Evolutionary conservation across 345 rosid genomes (phyloP).

Genomic region (Punica granatum): DNA sequence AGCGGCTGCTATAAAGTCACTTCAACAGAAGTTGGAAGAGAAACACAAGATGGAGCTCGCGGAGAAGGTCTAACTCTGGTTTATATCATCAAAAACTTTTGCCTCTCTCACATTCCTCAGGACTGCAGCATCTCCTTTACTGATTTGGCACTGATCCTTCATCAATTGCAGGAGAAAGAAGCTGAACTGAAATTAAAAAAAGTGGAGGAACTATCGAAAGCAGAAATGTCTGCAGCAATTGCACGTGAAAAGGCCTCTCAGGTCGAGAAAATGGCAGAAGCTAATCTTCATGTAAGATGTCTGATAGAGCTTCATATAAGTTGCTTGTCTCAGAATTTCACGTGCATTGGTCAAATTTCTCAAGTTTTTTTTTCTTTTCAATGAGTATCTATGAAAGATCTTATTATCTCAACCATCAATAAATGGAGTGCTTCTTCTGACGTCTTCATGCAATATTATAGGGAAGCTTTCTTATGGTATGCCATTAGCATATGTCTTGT

Average conservation of each 20-base stretch:
- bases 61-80: slow-evolving; percentile 49
- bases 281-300: slow-evolving; percentile 68
- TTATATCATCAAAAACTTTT: slow-evolving; percentile 4
- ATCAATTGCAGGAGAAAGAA: slow-evolving; percentile 62
- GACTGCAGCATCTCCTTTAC: neutral
- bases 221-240: slow-evolving; percentile 63
- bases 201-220: slow-evolving; percentile 68
- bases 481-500: neutral
- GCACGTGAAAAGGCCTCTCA: slow-evolving; percentile 79
- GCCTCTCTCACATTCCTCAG: neutral
- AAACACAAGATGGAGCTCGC: slow-evolving; percentile 68
- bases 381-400: neutral
- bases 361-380: neutral
- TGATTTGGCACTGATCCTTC: neutral
- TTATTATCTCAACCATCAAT: neutral
- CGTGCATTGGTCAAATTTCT: neutral
- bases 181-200: slow-evolving; percentile 46
- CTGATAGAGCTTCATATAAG: too few relatives aligned
- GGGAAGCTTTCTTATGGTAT: neutral
- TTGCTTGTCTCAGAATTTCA: neutral
- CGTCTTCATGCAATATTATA: neutral
- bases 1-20: slow-evolving; percentile 65
- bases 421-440: neutral
- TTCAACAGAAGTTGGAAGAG: slow-evolving; percentile 85
- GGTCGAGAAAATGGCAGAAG: slow-evolving; percentile 81